Evolutionary conservation across 352 stramenopile genomes (phyloP), one percentile per base, ranked within the genome.

Genomic region (Phytopythium litorale): DNA sequence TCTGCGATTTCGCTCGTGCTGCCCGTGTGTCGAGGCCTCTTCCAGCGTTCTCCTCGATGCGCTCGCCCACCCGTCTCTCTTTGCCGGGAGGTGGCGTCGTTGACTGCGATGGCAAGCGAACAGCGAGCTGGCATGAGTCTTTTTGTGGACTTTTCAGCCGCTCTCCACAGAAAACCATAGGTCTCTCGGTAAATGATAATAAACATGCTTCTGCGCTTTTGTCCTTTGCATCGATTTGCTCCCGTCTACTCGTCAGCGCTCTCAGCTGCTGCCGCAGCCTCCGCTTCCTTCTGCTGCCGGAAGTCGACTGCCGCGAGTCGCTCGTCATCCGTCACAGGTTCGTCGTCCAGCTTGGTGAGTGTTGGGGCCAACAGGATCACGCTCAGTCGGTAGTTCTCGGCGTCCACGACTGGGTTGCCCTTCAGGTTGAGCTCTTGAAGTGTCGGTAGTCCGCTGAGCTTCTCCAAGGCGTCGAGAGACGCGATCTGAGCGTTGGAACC

Each of bases 321-420:
- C 65, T 94, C 81, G 25, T 83, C 71, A 33, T 91, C 76, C 2
- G 64, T 87, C 38, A 94, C 60, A 8, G 53, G 46, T 32, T 86
- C 68, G 7, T 70, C 72, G 50, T 92, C 83, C 19, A 92, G 77
- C 25, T 85, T 88, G 35, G 74, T 72, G 37, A 94, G 71, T 13
- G 65, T 72, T 19, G 81, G 76, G 11, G 74, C 60, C 46, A 83
- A 51, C 32, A 91, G 72, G 45, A 92, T 70, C 51, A 89, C 72
- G 12, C 66, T 58, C 25, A 76, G 55, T 19, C 78, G 76, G 53
- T 88, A 91, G 53, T 89, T 74, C 21, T 90, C 76, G 4, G 53
- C 68, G 38, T 91, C 70, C 0, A 68, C 68, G 25, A 92, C 68
- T 0, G 79, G 71, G 32, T 91, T 94, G 4, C 75, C 78, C 35